Percentiles rank a stretch among this genome's conserved stretches.
Conservation (phyloP, 139 green algal genomes). For the Ettlia oleoabundans region DNA sequence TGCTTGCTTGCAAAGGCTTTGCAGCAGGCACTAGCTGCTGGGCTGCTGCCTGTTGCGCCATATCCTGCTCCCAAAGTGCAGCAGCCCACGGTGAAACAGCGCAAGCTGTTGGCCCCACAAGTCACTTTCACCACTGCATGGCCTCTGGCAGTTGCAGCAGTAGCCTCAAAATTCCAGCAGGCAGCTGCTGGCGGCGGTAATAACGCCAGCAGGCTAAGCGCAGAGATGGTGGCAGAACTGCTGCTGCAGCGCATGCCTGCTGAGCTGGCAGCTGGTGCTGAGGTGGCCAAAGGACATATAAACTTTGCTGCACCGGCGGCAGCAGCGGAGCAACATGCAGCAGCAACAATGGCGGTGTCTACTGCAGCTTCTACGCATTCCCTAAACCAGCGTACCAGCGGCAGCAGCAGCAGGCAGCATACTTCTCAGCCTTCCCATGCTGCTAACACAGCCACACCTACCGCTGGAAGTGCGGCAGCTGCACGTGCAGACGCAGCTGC, state of each 20-base stretch:
- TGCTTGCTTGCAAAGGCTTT: constrained; percentile 16
- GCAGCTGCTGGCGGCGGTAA: neutral
- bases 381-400: too few relatives aligned
- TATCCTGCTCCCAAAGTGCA: constrained; percentile 26
- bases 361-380: too few relatives aligned
- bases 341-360: too few relatives aligned
- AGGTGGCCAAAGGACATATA: constrained; percentile 36
- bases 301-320: constrained; percentile 40
- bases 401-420: too few relatives aligned
- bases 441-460: too few relatives aligned
- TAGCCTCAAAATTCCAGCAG: neutral
- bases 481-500: constrained; percentile 49
- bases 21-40: neutral
- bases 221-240: neutral
- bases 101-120: constrained; percentile 15
- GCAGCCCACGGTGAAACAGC: constrained; percentile 29
- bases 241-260: constrained; percentile 12
- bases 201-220: neutral
- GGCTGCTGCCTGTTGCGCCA: constrained; percentile 19
- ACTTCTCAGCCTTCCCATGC: too few relatives aligned
- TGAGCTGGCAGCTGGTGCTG: constrained; percentile 2
- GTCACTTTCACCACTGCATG: constrained; percentile 27
- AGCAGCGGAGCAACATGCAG: constrained; percentile 9
- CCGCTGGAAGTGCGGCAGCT: constrained; percentile 67
- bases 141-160: constrained; percentile 31